These are phyloP conservation scores for Kuraishia borneana DNA, from an alignment of 805 yeast genomes.

Conservation along the genomic window DNA sequence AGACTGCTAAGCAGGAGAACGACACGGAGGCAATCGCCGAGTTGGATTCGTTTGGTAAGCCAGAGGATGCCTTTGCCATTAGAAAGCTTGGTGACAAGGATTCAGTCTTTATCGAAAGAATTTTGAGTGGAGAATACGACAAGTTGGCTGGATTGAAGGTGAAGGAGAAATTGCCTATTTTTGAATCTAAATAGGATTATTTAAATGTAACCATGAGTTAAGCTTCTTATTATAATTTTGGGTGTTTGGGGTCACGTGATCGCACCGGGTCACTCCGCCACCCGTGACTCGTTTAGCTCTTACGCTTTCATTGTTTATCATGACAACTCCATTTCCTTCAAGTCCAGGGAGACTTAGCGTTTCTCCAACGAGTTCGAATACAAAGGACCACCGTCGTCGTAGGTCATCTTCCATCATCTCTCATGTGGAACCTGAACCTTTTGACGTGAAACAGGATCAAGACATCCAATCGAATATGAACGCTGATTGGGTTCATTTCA, in stretches of 20 bases:
- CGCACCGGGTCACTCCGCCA: too few relatives aligned
- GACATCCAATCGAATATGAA: conserved; percentile 80
- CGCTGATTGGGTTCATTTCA: conserved; percentile 92
- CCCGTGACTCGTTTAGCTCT: too few relatives aligned
- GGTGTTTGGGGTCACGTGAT: too few relatives aligned
- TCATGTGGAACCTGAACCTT: conserved; percentile 86
- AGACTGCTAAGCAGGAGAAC: conserved; percentile 45
- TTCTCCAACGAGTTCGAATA: conserved; percentile 20
- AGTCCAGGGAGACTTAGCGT: conserved; percentile 20
- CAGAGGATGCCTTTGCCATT: conserved; percentile 35
- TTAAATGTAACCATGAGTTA: background rate
- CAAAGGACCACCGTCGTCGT: conserved; percentile 32
- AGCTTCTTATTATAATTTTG: background rate
- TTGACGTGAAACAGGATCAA: conserved; percentile 89
- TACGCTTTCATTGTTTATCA: too few relatives aligned
- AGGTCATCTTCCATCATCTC: conserved; percentile 85
- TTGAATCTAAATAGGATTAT: conserved; percentile 2
- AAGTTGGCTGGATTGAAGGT: conserved; percentile 47
- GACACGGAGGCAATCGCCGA: conserved; percentile 40
- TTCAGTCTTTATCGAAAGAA: conserved; percentile 69
- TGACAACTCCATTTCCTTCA: conserved; percentile 22
- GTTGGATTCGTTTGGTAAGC: conserved; percentile 23
- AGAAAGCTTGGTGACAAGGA: conserved; percentile 59
- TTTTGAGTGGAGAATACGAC: conserved; percentile 78
- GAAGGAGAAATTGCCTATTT: conserved; percentile 16